Conservation (phyloP, 176 grass and related monocot genomes). For the Oryza meridionalis region DNA sequence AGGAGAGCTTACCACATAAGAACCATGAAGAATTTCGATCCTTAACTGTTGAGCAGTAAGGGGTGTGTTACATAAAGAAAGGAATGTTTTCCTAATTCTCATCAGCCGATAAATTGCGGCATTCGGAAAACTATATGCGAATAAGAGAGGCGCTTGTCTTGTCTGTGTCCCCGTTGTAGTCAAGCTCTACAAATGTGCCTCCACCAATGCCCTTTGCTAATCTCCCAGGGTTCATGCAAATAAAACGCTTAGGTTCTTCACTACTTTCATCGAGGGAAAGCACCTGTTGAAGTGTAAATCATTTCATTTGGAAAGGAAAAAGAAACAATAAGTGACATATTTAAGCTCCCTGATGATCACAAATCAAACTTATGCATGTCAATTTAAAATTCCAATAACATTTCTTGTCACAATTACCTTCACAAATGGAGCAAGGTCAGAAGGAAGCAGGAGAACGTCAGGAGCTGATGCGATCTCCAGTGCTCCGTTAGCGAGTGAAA, state of each 20-base stretch:
- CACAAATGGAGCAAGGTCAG: conserved; percentile 89
- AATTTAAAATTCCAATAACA: conserved; percentile 15
- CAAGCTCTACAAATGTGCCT: conserved; percentile 84
- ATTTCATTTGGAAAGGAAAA: conserved; percentile 25
- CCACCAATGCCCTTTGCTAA: conserved; percentile 90
- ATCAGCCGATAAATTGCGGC: not conserved
- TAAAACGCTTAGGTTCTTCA: conserved; percentile 41
- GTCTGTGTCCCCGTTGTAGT: conserved; percentile 56
- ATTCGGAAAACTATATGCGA: conserved; percentile 64
- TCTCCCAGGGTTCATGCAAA: conserved; percentile 91
- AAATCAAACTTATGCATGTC: conserved; percentile 11
- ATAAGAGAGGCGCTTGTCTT: conserved; percentile 66
- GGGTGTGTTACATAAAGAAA: conserved; percentile 6
- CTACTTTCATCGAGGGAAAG: conserved; percentile 53
- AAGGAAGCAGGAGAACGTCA: conserved; percentile 84
- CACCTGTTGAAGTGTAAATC: conserved; percentile 52
- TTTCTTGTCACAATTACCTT: conserved; percentile 58
- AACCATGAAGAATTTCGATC: not conserved
- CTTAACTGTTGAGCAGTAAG: not conserved
- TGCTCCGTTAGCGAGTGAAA: conserved; percentile 75
- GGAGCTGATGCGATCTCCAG: conserved; percentile 69
- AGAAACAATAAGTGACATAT: not conserved
- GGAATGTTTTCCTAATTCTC: conserved; percentile 6
- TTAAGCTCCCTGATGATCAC: not conserved
- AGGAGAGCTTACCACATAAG: not conserved